A percentile compares a stretch with the other conserved stretches of the same genome.
These are phyloP conservation scores for Podospora comata DNA, from an alignment of 495 filamentous ascomycete genomes.

Conservation along the genomic window DNA sequence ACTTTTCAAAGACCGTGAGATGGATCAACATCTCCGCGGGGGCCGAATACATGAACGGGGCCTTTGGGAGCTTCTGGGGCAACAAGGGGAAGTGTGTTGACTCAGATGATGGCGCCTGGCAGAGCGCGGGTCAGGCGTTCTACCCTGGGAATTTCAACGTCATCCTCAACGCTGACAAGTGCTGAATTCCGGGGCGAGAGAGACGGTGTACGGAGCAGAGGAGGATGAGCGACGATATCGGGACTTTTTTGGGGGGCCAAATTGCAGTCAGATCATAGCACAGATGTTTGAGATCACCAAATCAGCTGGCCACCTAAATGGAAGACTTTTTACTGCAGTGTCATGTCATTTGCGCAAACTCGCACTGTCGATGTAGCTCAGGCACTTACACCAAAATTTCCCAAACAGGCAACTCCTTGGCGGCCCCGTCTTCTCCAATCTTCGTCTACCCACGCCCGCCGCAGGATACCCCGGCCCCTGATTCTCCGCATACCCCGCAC, in stretches of 20 bases:
- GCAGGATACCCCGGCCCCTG: conserved; percentile 6
- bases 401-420: not conserved
- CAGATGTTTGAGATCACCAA: too few species aligned
- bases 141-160: not conserved
- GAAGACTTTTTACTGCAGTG: too few species aligned
- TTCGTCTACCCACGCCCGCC: not conserved
- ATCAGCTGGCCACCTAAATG: not conserved
- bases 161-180: not conserved
- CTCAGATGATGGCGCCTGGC: not conserved
- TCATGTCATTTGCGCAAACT: not conserved
- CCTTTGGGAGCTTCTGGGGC: too few species aligned
- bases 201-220: not conserved
- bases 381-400: not conserved
- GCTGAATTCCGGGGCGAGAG: not conserved
- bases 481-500: conserved; percentile 19
- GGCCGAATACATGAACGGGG: not conserved
- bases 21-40: not conserved
- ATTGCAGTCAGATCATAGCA: not conserved
- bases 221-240: not conserved
- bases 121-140: not conserved
- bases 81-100: too few species aligned
- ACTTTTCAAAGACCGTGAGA: not conserved
- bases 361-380: not conserved
- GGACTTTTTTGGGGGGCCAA: too few species aligned
- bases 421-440: not conserved